Evolutionary conservation across 257 asterid species (phyloP), one percentile per base, ranked within the genome.

Genomic region (Echites panduratus): DNA sequence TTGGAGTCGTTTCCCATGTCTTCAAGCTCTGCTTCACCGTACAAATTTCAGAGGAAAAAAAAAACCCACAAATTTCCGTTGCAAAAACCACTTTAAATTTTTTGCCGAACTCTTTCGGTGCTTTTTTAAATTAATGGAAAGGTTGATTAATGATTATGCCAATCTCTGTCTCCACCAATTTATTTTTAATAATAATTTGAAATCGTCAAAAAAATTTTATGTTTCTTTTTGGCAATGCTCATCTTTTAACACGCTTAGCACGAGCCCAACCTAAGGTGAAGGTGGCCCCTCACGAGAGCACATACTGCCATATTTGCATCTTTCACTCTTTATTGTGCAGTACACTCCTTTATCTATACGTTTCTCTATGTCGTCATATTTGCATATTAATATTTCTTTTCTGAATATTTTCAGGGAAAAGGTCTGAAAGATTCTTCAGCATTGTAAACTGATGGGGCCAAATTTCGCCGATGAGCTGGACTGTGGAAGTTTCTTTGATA

Each of bases 401-500:
- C 8, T 40, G 4, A 5, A 70, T 63, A 13, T 26, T 64, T 49
- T 9, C 82, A 80, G 86, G 82, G 38, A 6, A 65, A 75, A 70
- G 7, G 49, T 66, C 48, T 54, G 64, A n/a, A 66, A 17, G 71
- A 35, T 22, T n/a, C n/a, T 38, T 24, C 9, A 50, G 71, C 65
- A 73, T 76, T 48, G 43, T 49, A 72, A 77, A 56, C 77, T 63
- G 69, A 89, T 90, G 97, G 94, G 76, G 75, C 77, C 95, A 59
- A 88, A 83, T 74, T 82, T 80, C 77, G 68, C 74, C 59, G 98
- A 92, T 66, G 99, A 92, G 65, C 79, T 85, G 7, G 98, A 90
- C 76, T 87, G 97, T 24, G 90, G 85, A 11, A 90, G 84, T 91
- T 92, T 89, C 80, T 92, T 92, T 72, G 98, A 92, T 70, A 96